These are phyloP conservation scores for Tetrapisispora iriomotensis DNA, from an alignment of 805 yeast species.

Conservation along the genomic window DNA sequence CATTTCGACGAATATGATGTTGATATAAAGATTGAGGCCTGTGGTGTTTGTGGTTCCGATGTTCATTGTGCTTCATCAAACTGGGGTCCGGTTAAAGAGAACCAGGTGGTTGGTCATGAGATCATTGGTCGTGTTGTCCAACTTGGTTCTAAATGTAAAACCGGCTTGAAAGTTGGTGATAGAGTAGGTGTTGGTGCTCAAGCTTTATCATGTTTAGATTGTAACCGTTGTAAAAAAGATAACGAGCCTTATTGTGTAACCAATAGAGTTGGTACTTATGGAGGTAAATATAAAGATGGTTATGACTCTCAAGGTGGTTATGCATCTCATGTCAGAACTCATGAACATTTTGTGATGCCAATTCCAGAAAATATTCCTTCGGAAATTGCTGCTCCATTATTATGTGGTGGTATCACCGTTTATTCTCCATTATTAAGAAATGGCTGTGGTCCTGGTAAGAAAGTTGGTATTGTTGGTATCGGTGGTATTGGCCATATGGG, in stretches of 20 bases:
- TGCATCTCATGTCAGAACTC: conserved; percentile 54
- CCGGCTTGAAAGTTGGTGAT: conserved; percentile 50
- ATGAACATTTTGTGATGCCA: conserved; percentile 53
- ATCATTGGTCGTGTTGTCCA: conserved; percentile 49
- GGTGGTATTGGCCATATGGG: conserved; percentile 54
- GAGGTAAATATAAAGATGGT: conserved; percentile 36
- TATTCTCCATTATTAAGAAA: conserved; percentile 55
- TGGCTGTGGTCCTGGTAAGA: conserved; percentile 39
- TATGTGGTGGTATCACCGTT: conserved; percentile 72
- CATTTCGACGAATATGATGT: conserved; percentile 36
- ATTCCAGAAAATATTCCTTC: conserved; percentile 48
- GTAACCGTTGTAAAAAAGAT: conserved; percentile 46
- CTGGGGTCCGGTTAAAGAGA: conserved; percentile 16
- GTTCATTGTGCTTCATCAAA: conserved; percentile 17
- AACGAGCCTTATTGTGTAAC: conserved; percentile 54
- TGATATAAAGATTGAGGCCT: conserved; percentile 48
- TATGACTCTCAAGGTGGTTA: conserved; percentile 54
- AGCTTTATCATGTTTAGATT: conserved; percentile 48
- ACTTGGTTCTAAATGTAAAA: conserved; percentile 46
- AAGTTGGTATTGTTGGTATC: conserved; percentile 45
- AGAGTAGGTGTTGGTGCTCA: conserved; percentile 78
- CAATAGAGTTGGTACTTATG: conserved; percentile 40
- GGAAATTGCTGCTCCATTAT: conserved; percentile 55
- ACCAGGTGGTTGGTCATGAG: conserved; percentile 60
- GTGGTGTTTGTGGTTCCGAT: conserved; percentile 65